Evolutionary conservation across 768 basidiomycete genomes (phyloP), one percentile per base, ranked within the genome.

Genomic region (Russula lepida): DNA sequence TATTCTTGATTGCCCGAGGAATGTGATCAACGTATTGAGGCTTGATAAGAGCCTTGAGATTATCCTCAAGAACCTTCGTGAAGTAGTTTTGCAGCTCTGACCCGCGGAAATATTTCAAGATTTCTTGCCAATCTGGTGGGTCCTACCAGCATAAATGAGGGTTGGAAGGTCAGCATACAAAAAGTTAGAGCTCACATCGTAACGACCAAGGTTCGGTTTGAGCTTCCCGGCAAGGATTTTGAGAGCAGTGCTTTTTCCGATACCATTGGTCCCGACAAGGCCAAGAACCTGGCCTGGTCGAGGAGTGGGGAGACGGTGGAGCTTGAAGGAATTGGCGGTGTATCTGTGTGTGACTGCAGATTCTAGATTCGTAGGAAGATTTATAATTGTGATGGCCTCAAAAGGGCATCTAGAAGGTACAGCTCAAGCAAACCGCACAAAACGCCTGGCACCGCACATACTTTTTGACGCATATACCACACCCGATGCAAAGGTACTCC

Each of bases 391-490:
- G 71, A 99, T 98, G 62, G 97, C 97, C 77, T 99, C 97, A 70
- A 99, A 99, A 28, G 97, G 97, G 71, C 97, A 99, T 76, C 95
- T 98, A 46, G 43, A 39, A 51, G 11, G 17, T 9, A 43, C 28
- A 39, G 35, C 28, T 60, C 46, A 33, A 56, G n/a, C 19, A 19
- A 49, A 13, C 25, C 41, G 37, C 19, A 25, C 11, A 51, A 25
- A 46, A 60, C 43, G 30, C 17, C 27, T 5, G 9, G 7, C 17
- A 25, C 3, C 3, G 8, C 6, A 76, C 88, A 72, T 70, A 97
- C 95, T 98, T 99, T 78, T 98, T 98, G 35, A 98, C 95, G 73
- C 97, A 99, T 70, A 99, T 98, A 89, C 97, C 97, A 74, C 97
- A 99, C 69, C 97, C 97, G 63, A 99, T 99, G 73, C 97, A 99